Evolutionary conservation across 116 monocot species (phyloP), one percentile per base, ranked within the genome.

Genomic region (Trichopus zeylanicus): DNA sequence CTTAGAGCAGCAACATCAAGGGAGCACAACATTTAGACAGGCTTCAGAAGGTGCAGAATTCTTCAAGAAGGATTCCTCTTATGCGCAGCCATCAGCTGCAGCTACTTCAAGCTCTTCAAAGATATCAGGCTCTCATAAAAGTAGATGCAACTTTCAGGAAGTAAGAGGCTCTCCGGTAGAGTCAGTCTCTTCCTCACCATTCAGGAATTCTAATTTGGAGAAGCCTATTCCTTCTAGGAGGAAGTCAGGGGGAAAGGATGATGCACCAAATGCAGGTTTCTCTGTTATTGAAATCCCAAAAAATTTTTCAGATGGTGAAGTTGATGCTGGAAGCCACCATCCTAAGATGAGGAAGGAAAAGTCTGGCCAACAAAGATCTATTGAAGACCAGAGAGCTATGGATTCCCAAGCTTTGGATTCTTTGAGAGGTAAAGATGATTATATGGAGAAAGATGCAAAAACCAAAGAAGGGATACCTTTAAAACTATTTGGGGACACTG

Each of bases 131-230:
- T 86, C 83, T 46, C 69, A 22, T 46, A 95, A 70, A 72, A 74
- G 78, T 56, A 95, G 75, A 79, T 33, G 61, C 47, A 81, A 77
- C 33, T 24, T 83, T 65, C 73, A 60, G 33, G 94, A 95, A 74
- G 59, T 29, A 39, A 82, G 67, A 60, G 76, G 76, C 31, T 89
- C 94, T 62, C 94, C 94, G 39, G 86, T 95, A 31, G 94, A 89
- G 59, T 95, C 94, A 62, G 89, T 95, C 68, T 95, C 90, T 67
- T 95, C 94, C 18, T 95, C 90, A 32, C 95, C 95, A 48, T 47
- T 84, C 55, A 78, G 81, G 58, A 69, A 38, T 65, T 78, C 62
- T n/a, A 76, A 65, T 54, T 62, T 23, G 22, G 73, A 74, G 13
- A 71, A 76, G 39, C 42, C 56, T 22, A 51, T 49, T 60, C 77